phyloP scores from a whole-genome alignment of 306 rosid genomes.

The Lathyrus sativus region DNA sequence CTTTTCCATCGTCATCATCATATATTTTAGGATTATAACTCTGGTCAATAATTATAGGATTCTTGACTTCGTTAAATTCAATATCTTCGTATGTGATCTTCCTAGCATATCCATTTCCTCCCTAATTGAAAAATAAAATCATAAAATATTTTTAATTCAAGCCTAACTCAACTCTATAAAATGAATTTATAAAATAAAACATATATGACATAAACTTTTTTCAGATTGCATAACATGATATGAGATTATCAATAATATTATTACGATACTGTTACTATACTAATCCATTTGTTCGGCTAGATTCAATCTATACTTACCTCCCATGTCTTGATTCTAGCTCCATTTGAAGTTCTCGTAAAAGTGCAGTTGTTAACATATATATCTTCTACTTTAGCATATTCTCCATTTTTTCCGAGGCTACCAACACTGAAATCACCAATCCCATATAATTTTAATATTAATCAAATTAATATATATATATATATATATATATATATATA shows the following conservation, averaged over 20 bases:
- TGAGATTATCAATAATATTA: background rate
- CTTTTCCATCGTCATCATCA: too few relatives aligned
- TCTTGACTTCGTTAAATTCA: background rate
- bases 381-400: slow-evolving; percentile 40
- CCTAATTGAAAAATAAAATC: slow-evolving; percentile 32
- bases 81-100: slow-evolving; percentile 52
- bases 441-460: background rate
- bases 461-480: too few relatives aligned
- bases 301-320: background rate
- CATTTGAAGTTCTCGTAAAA: slow-evolving; percentile 34
- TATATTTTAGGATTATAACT: too few relatives aligned
- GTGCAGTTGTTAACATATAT: slow-evolving; percentile 50
- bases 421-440: slow-evolving; percentile 46
- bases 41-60: too few relatives aligned
- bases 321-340: slow-evolving; percentile 66
- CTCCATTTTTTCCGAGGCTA: slow-evolving; percentile 55
- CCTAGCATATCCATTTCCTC: slow-evolving; percentile 57
- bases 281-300: background rate
- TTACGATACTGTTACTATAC: too few relatives aligned
- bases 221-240: too few relatives aligned
- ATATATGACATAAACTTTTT: background rate
- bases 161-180: background rate
- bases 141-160: background rate
- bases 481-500: too few relatives aligned
- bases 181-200: background rate